Evolutionary conservation across 1,284 basidiomycete genomes (phyloP), one percentile per base, ranked within the genome.

Genomic region (Rhodotorula sp.): DNA sequence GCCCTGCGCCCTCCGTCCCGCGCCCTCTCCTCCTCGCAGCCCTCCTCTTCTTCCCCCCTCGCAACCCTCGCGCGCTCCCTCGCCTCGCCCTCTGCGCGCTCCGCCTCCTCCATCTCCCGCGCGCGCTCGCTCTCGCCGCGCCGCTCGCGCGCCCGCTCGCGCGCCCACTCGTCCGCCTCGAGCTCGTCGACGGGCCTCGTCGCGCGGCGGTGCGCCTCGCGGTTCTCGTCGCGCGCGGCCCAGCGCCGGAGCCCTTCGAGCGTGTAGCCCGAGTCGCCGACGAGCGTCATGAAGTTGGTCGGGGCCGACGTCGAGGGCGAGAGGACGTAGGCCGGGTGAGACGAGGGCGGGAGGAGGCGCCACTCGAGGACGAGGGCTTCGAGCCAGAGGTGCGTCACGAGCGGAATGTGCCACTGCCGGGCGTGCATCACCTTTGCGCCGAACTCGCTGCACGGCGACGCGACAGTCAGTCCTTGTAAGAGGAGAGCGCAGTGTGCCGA

Each of bases 381-480:
- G 10, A 96, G 84, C 91, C 92, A 96, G 0, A 86, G 85, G 77
- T 96, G 93, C 76, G 93, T 94, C 19, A 95, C 90, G 68, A 94
- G 84, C 0, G 91, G 90, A 70, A 95, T 90, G 1, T 86, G 87
- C 93, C 93, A 95, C 0, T 87, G 84, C 14, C 84, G 83, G 0
- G 92, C 91, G 78, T 90, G 90, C 12, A 83, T 81, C 0, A 90
- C 88, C 82, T 93, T 93, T 7, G 85, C 86, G n/a, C 91, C 91
- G 1, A 83, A 82, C 27, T 86, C 81, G 71, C 89, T 91, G 77
- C 41, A 42, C n/a, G 41, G 21, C n/a, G 50, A 62, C 9, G 48
- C 50, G 13, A 23, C 34, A 19, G 67, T 42, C 66, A 58, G 56
- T 23, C 23, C 27, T 34, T 17, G 19, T 53, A 45, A 25, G 25